These are phyloP conservation scores for Tagetes erecta DNA, from an alignment of 129 eudicot species.

Conservation along the genomic window DNA sequence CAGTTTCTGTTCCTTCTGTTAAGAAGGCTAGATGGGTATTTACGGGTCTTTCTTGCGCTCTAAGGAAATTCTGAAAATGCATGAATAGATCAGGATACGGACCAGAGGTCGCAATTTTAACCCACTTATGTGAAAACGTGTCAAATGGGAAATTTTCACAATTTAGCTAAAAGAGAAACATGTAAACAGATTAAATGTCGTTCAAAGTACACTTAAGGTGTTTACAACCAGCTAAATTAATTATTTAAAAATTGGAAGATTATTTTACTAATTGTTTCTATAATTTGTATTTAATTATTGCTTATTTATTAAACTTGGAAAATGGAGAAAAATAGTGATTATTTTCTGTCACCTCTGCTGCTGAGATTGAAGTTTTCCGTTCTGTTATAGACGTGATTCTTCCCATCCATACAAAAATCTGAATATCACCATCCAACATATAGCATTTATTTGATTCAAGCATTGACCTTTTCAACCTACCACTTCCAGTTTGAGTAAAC, in stretches of 20 bases:
- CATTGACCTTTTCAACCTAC: constrained; percentile 42
- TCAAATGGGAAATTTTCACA: neutral
- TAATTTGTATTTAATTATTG: neutral
- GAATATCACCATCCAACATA: constrained; percentile 57
- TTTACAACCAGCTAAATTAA: neutral
- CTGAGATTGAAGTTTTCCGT: constrained; percentile 54
- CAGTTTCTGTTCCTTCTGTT: constrained; percentile 73
- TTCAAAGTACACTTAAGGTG: neutral
- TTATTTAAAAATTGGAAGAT: neutral
- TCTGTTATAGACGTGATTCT: constrained; percentile 54
- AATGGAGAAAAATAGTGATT: neutral
- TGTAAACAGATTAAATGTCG: neutral
- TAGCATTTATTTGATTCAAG: constrained; percentile 60
- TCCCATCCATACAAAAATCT: constrained; percentile 74
- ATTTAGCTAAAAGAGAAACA: neutral
- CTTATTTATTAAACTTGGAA: neutral
- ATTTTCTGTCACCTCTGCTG: constrained; percentile 38
- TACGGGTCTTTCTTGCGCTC: constrained; percentile 49
- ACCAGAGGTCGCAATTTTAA: neutral
- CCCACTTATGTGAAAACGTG: neutral
- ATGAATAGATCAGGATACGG: constrained; percentile 4
- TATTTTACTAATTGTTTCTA: neutral
- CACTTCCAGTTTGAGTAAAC: constrained; percentile 43
- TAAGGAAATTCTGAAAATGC: constrained; percentile 42
- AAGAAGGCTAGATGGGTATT: constrained; percentile 45